These are phyloP conservation scores for Elsinoe fawcettii DNA, from an alignment of 2,329 filamentous ascomycete species.

Conservation along the genomic window DNA sequence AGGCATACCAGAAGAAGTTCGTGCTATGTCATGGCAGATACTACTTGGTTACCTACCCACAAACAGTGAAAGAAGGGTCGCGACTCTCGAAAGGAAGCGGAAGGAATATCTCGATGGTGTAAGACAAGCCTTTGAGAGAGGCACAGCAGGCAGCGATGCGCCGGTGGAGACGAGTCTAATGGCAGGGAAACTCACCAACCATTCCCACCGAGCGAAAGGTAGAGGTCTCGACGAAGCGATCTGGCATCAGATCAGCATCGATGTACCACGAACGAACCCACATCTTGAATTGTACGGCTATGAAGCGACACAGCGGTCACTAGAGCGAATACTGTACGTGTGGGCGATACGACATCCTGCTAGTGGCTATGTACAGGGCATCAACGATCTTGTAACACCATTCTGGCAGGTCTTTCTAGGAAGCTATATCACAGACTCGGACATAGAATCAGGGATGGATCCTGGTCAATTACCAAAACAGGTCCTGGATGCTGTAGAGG, in stretches of 20 bases:
- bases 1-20: slow-evolving; percentile 86
- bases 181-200: slow-evolving; percentile 13
- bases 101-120: slow-evolving; percentile 97
- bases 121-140: slow-evolving; percentile 54
- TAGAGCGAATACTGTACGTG: slow-evolving; percentile 91
- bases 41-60: slow-evolving; percentile 91
- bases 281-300: slow-evolving; percentile 93
- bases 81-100: slow-evolving; percentile 84
- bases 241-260: slow-evolving; percentile 99
- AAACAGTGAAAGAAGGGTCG: slow-evolving; percentile 86
- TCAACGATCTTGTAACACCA: slow-evolving; percentile 94
- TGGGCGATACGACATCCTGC: slow-evolving; percentile 98
- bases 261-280: slow-evolving; percentile 91
- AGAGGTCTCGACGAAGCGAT: slow-evolving; percentile 90
- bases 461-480: slow-evolving; percentile 84
- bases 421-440: slow-evolving; percentile 86
- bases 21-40: slow-evolving; percentile 98
- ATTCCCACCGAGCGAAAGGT: slow-evolving; percentile 50
- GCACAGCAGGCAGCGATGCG: slow-evolving; percentile 34
- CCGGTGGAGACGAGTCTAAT: slow-evolving; percentile 20
- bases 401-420: slow-evolving; percentile 98
- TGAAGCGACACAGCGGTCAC: slow-evolving; percentile 86
- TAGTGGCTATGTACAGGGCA: slow-evolving; percentile 95
- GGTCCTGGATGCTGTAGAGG: slow-evolving; percentile 92
- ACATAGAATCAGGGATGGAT: slow-evolving; percentile 93